phyloP scores from a whole-genome alignment of 2,329 filamentous ascomycete genomes.

The Dactylonectria macrodidyma region DNA sequence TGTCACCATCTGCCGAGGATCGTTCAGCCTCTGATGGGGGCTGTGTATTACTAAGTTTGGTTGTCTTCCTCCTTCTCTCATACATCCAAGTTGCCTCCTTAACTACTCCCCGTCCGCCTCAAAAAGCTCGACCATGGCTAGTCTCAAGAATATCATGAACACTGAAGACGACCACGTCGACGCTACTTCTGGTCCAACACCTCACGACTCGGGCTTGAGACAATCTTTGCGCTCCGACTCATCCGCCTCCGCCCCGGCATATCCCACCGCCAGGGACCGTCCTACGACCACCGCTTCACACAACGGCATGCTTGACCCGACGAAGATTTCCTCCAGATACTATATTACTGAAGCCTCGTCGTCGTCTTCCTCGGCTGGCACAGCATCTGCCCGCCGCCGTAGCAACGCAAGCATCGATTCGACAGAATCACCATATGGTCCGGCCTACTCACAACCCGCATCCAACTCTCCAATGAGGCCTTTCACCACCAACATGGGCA shows the following conservation, averaged over 20 bases:
- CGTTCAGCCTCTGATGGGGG: constrained; percentile 57
- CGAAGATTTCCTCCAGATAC: constrained; percentile 48
- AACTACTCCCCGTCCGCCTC: constrained; percentile 55
- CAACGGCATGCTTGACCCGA: constrained; percentile 54
- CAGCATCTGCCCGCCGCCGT: constrained; percentile 53
- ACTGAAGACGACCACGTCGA: constrained; percentile 64
- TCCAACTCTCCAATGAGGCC: constrained; percentile 57
- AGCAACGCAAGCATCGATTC: constrained; percentile 65
- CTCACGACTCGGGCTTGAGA: constrained; percentile 57
- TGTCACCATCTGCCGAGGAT: constrained; percentile 45
- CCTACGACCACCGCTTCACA: constrained; percentile 50
- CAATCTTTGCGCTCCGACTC: constrained; percentile 49
- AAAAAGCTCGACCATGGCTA: constrained; percentile 64
- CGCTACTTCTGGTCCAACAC: constrained; percentile 62
- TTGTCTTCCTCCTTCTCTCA: constrained; percentile 44
- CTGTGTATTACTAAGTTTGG: constrained; percentile 65
- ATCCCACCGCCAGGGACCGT: constrained; percentile 56
- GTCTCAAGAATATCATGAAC: constrained; percentile 72
- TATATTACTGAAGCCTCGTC: constrained; percentile 41
- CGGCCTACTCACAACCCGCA: constrained; percentile 44
- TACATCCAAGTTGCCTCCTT: constrained; percentile 52
- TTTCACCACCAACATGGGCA: constrained; percentile 51
- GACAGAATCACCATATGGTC: constrained; percentile 60
- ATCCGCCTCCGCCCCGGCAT: constrained; percentile 55
- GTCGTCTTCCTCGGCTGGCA: constrained; percentile 48